These are phyloP conservation scores for Vanilla planifolia DNA, from an alignment of 106 monocot species.

Conservation along the genomic window DNA sequence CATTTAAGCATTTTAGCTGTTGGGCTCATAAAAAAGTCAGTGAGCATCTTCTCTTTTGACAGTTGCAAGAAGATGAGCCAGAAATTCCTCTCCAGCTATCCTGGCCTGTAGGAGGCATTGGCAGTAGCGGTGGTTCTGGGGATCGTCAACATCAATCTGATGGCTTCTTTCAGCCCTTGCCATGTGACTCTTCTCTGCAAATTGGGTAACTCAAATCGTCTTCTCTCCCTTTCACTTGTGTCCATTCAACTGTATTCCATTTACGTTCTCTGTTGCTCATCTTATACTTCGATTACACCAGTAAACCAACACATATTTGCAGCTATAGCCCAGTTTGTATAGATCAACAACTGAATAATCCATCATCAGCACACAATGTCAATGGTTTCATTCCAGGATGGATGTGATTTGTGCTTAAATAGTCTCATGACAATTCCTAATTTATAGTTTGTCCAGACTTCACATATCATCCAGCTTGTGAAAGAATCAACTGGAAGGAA, in stretches of 20 bases:
- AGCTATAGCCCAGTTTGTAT: conserved; percentile 1
- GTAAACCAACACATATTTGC: no score
- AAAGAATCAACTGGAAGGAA: not conserved
- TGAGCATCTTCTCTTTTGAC: no score
- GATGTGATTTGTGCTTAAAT: not conserved
- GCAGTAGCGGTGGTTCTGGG: not conserved
- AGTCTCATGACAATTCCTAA: not conserved
- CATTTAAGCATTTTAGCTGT: no score
- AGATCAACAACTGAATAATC: not conserved
- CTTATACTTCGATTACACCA: no score
- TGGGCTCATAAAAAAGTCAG: no score
- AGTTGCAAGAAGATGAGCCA: conserved; percentile 7
- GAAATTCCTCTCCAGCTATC: conserved; percentile 6
- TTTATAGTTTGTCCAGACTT: not conserved
- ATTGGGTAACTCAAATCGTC: conserved; percentile 5
- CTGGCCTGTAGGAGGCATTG: not conserved
- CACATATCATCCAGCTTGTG: not conserved
- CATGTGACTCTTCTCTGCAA: conserved; percentile 3
- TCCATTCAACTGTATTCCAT: not conserved
- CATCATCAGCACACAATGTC: not conserved
- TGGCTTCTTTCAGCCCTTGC: conserved; percentile 5
- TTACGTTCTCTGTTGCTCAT: no score
- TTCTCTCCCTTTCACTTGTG: not conserved
- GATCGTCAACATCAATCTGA: not conserved
- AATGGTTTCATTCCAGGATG: conserved; percentile 5